Evolutionary conservation across 208 protist species (phyloP).

Genomic region (Naegleria lovaniensis): DNA sequence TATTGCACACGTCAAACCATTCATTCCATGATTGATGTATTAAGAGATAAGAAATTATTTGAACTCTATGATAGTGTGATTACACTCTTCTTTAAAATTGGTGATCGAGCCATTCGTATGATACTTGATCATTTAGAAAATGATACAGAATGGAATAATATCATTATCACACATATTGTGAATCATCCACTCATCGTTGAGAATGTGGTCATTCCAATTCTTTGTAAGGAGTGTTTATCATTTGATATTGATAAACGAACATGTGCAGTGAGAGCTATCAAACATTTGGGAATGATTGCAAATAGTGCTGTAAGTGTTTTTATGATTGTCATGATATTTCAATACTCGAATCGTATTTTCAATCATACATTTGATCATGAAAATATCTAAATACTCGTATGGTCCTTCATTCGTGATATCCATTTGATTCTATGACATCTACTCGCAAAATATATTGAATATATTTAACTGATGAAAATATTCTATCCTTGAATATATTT

Average conservation of each 20-base stretch:
- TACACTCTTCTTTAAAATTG: neutral
- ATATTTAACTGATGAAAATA: too few species aligned
- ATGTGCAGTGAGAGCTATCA: neutral
- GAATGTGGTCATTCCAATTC: neutral
- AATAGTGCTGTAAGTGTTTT: neutral
- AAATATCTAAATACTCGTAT: too few species aligned
- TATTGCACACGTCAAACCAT: neutral
- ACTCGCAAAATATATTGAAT: too few species aligned
- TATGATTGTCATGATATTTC: too few species aligned
- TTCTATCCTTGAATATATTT: too few species aligned
- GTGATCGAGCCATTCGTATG: neutral
- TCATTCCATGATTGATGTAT: neutral
- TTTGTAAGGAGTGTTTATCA: neutral
- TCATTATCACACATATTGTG: neutral
- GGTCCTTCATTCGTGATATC: too few species aligned
- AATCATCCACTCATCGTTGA: neutral
- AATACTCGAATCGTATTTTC: too few species aligned
- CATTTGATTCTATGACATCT: too few species aligned
- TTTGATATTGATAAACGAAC: neutral
- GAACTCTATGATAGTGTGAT: neutral
- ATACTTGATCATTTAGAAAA: neutral
- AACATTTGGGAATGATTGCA: neutral
- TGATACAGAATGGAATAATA: slow-evolving; percentile 6
- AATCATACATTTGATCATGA: too few species aligned
- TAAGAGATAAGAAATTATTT: neutral